Percentiles rank a stretch among this genome's conserved stretches.
Evolutionary conservation across 2,329 filamentous ascomycete species (phyloP).

Genomic region (Nemania serpens): DNA sequence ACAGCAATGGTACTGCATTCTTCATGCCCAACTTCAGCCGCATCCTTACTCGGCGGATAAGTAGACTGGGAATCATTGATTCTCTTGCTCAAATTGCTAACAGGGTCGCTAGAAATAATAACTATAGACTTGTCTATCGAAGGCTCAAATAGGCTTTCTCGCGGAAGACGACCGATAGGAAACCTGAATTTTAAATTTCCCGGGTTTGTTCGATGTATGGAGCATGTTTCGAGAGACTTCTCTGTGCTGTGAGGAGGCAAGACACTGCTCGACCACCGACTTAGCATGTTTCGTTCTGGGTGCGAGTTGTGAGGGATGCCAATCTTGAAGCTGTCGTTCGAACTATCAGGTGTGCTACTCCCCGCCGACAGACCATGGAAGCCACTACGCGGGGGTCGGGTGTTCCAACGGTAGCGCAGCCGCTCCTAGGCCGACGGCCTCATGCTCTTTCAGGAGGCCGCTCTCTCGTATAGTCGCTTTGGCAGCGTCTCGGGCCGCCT

Average conservation of each 20-base stretch:
- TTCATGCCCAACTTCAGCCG: neutral
- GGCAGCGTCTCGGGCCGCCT: conserved; percentile 1
- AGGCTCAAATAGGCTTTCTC: neutral
- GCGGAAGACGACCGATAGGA: neutral
- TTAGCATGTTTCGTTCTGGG: neutral
- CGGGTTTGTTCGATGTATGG: neutral
- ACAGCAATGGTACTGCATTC: neutral
- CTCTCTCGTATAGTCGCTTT: conserved; percentile 18
- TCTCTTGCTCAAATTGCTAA: neutral
- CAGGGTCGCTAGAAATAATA: neutral
- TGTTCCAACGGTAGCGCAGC: conserved; percentile 16
- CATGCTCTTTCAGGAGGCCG: conserved; percentile 3
- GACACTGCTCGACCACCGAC: too few species aligned
- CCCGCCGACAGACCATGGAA: too few species aligned
- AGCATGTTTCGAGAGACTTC: too few species aligned
- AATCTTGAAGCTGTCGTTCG: too few species aligned
- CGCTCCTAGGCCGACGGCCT: conserved; percentile 17
- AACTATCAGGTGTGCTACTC: neutral
- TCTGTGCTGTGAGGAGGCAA: too few species aligned
- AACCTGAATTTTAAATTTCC: neutral
- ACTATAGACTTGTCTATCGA: conserved; percentile 15
- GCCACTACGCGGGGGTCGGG: neutral
- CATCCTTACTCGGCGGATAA: neutral
- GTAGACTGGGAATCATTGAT: neutral
- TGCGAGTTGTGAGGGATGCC: too few species aligned